Conservation (phyloP, 768 basidiomycete genomes). For the Auricularia sp. region DNA sequence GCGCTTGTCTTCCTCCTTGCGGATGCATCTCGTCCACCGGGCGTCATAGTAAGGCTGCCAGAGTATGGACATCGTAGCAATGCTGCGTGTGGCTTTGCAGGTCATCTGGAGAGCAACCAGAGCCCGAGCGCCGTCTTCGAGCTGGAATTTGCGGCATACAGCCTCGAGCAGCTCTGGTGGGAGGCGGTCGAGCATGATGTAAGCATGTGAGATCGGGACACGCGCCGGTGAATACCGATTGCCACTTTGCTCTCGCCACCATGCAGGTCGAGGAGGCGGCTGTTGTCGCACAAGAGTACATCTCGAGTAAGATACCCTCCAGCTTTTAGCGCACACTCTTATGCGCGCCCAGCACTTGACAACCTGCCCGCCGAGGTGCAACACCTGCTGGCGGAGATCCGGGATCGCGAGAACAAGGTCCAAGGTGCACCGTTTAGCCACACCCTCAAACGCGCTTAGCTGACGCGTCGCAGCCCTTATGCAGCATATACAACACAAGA, state of each 20-base stretch:
- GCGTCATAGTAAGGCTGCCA: slow-evolving; percentile 45
- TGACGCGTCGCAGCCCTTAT: neutral
- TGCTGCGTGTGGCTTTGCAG: neutral
- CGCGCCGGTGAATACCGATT: neutral
- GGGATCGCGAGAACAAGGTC: slow-evolving; percentile 31
- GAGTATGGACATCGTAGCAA: slow-evolving; percentile 14
- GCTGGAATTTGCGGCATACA: neutral
- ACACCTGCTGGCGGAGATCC: slow-evolving; percentile 38
- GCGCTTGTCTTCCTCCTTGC: slow-evolving; percentile 27
- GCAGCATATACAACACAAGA: slow-evolving; percentile 35
- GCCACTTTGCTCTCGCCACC: neutral
- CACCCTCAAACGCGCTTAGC: neutral
- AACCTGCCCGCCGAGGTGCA: slow-evolving; percentile 41
- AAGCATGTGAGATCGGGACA: neutral
- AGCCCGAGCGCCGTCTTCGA: neutral
- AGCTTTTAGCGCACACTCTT: neutral
- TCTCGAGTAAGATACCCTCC: slow-evolving; percentile 29
- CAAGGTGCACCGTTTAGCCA: slow-evolving; percentile 23
- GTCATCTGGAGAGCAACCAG: neutral
- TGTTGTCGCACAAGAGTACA: slow-evolving; percentile 37
- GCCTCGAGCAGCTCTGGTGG: neutral
- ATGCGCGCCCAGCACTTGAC: slow-evolving; percentile 29
- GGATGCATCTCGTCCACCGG: slow-evolving; percentile 35
- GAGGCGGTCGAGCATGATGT: neutral
- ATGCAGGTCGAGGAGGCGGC: slow-evolving; percentile 33